A percentile compares a stretch with the other conserved stretches of the same genome.
Conservation (phyloP, 106 monocot species). For the Alisma plantagoaquatica region DNA sequence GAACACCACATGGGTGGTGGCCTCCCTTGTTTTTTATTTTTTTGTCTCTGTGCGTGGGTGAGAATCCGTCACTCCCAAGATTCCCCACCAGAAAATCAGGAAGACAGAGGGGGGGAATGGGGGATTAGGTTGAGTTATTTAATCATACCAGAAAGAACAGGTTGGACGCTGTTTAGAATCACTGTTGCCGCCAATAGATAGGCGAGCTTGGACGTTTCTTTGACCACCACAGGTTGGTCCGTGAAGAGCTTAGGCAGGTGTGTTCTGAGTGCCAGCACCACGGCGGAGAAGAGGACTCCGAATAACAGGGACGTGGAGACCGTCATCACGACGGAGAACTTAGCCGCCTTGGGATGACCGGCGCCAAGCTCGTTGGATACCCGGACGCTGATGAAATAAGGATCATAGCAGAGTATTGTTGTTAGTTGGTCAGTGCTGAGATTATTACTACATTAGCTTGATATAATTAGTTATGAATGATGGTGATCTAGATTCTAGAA, state of each 20-base stretch:
- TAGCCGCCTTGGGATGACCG: constrained; percentile 27
- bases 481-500: background rate
- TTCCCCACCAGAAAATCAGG: no score
- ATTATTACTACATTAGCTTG: background rate
- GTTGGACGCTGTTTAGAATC: constrained; percentile 74
- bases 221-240: constrained; percentile 37
- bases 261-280: constrained; percentile 21
- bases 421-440: background rate
- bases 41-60: no score
- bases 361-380: constrained; percentile 48
- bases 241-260: constrained; percentile 55
- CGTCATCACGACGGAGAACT: constrained; percentile 27
- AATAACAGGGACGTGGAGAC: constrained; percentile 22
- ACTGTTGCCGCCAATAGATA: constrained; percentile 59
- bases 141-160: constrained; percentile 83
- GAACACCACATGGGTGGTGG: no score
- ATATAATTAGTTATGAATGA: background rate
- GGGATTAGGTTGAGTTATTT: no score
- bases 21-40: no score
- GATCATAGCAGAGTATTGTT: background rate
- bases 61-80: no score
- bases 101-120: no score
- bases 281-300: background rate
- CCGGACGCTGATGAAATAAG: constrained; percentile 28
- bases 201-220: constrained; percentile 55